Evolutionary conservation across 176 grass and related monocot species (phyloP), one percentile per base, ranked within the genome.

Genomic region (Dendrocalamus sinicus): DNA sequence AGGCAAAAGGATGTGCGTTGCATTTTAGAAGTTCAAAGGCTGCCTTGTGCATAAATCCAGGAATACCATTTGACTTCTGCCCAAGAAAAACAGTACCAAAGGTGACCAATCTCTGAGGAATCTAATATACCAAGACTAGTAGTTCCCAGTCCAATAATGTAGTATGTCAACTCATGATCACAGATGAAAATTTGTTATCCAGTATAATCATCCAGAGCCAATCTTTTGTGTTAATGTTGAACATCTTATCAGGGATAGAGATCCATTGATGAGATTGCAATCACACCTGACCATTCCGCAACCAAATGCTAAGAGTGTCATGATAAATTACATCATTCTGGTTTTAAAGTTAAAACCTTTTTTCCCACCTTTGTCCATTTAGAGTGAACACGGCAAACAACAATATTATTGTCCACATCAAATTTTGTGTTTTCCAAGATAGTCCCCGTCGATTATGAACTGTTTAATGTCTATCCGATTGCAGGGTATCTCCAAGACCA

Each of bases 11-110:
- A 26, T 23, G 32, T 15, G 12, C 3, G 11, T 9, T 28, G 22
- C 35, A 26, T 15, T 81, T 54, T 45, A 10, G 58, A 72, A 58
- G 67, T 46, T 82, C 22, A 58, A 82, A 72, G 4, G 26, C 23
- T 2, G 13, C 1, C 15, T 39, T 52, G 2, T 20, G 17, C 24
- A 32, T 67, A 63, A 20, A 51, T 51, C 44, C 9, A 80, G 30
- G 23, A 80, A 20, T 67, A 24, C 26, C 17, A 68, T 37, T 68
- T 53, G 12, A 37, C 9, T 7, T 32, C 6, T 73, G 12, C 5
- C n/a, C 46, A 2, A 35, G 0, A 15, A 13, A 11, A 72, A 30
- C 23, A 35, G 28, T 63, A 19, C 28, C 30, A 19, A 40, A 68
- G 9, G 3, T 39, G 15, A 28, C 26, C 50, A 55, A 54, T 19